phyloP scores from a whole-genome alignment of 225 moss, liverwort and hornwort genomes.

The Straminergon stramineum region DNA sequence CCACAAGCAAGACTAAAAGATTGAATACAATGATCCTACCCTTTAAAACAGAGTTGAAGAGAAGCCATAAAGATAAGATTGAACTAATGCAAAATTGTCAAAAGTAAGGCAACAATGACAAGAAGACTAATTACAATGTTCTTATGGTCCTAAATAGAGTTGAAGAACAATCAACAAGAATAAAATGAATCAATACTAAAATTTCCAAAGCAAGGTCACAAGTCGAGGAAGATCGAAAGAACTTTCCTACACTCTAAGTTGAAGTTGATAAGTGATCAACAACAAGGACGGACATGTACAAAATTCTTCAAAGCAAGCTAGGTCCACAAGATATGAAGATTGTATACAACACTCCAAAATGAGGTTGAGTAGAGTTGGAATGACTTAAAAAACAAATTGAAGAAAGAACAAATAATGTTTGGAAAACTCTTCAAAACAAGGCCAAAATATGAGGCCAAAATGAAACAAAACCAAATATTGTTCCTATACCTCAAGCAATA shows the following conservation, averaged over 20 bases:
- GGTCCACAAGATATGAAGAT: neutral
- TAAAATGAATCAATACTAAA: neutral
- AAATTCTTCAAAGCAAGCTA: neutral
- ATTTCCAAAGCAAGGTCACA: neutral
- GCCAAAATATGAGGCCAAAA: neutral
- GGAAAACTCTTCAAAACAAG: neutral
- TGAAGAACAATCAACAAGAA: neutral
- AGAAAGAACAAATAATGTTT: neutral
- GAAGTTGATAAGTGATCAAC: neutral
- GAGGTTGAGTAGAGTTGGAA: neutral
- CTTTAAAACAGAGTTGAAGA: neutral
- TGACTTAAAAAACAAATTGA: neutral
- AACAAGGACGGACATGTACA: neutral
- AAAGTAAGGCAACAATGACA: neutral
- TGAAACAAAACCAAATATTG: neutral
- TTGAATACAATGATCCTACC: neutral
- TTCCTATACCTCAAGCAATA: neutral
- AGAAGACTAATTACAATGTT: neutral
- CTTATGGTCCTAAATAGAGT: neutral
- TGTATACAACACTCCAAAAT: neutral
- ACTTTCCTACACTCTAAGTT: neutral
- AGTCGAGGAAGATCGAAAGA: neutral
- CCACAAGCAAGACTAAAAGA: neutral
- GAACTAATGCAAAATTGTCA: neutral
- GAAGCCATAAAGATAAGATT: neutral